Percentiles rank a stretch among this genome's conserved stretches.
phyloP scores from a whole-genome alignment of 2,329 filamentous ascomycete genomes.

The Ustilaginoidea virens region DNA sequence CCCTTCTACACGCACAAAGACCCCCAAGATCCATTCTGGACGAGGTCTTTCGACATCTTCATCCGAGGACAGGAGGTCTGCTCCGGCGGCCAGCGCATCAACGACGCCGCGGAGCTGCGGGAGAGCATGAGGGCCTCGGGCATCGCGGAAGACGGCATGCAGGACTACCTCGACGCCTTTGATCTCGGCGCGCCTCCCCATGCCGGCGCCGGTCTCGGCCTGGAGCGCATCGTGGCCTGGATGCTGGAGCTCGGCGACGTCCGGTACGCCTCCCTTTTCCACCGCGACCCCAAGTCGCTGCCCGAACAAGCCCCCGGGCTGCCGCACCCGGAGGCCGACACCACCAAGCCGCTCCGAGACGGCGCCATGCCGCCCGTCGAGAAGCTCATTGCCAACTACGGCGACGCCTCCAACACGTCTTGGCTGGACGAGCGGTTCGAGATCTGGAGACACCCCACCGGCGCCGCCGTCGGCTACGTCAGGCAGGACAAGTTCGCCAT shows the following conservation, averaged over 20 bases:
- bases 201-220: conserved; percentile 75
- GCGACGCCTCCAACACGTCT: conserved; percentile 83
- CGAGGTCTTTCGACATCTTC: conserved; percentile 93
- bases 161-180: conserved; percentile 81
- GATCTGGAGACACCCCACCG: conserved; percentile 74
- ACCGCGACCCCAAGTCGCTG: conserved; percentile 76
- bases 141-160: conserved; percentile 68
- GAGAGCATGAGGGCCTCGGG: conserved; percentile 62
- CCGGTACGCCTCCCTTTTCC: conserved; percentile 73
- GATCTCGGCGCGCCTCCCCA: conserved; percentile 80
- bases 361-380: conserved; percentile 58
- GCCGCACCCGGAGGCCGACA: conserved; percentile 80
- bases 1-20: conserved; percentile 90
- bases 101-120: conserved; percentile 59
- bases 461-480: conserved; percentile 75
- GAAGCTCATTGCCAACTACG: conserved; percentile 88
- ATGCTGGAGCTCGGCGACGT: conserved; percentile 80
- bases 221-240: conserved; percentile 79
- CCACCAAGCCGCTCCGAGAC: conserved; percentile 31
- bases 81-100: conserved; percentile 84
- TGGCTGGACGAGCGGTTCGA: conserved; percentile 84
- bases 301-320: conserved; percentile 51
- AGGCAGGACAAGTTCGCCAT: conserved; percentile 64
- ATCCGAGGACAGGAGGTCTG: conserved; percentile 85
- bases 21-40: conserved; percentile 52